Conservation (phyloP, 23 red algal genomes). For the Chondrus crispus region DNA sequence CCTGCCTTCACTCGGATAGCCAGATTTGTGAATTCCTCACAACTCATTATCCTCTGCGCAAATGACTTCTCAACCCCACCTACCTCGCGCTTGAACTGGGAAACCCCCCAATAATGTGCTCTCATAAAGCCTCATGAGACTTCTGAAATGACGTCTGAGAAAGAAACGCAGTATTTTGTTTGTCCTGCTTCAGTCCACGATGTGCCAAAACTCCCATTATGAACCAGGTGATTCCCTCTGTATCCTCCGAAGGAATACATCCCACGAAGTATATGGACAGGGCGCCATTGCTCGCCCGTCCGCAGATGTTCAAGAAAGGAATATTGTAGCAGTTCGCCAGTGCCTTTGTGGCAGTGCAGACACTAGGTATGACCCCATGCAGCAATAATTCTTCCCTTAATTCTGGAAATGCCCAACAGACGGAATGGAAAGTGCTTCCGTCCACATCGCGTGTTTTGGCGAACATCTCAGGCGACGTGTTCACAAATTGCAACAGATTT, state of each 20-base stretch:
- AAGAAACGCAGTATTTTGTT: too few relatives aligned
- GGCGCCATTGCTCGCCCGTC: neutral
- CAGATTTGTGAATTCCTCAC: too few relatives aligned
- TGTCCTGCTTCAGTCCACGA: neutral
- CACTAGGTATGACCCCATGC: neutral
- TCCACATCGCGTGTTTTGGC: too few relatives aligned
- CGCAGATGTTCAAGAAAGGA: neutral
- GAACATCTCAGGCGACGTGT: too few relatives aligned
- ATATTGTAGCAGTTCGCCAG: neutral
- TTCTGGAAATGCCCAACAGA: neutral
- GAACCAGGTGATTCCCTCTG: neutral
- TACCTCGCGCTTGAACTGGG: too few relatives aligned
- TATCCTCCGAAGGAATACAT: neutral
- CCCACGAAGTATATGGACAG: neutral
- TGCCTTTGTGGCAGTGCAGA: neutral
- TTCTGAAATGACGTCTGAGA: too few relatives aligned
- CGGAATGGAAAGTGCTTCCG: neutral
- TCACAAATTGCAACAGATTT: too few relatives aligned
- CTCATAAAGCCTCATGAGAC: too few relatives aligned
- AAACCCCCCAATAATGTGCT: too few relatives aligned
- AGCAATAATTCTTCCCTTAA: neutral
- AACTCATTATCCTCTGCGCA: too few relatives aligned
- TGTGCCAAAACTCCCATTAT: neutral
- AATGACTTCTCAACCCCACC: too few relatives aligned
- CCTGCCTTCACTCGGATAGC: too few relatives aligned